Base-by-base conservation (phyloP, 495 filamentous ascomycete species). In the Oleoguttula mirabilis region DNA sequence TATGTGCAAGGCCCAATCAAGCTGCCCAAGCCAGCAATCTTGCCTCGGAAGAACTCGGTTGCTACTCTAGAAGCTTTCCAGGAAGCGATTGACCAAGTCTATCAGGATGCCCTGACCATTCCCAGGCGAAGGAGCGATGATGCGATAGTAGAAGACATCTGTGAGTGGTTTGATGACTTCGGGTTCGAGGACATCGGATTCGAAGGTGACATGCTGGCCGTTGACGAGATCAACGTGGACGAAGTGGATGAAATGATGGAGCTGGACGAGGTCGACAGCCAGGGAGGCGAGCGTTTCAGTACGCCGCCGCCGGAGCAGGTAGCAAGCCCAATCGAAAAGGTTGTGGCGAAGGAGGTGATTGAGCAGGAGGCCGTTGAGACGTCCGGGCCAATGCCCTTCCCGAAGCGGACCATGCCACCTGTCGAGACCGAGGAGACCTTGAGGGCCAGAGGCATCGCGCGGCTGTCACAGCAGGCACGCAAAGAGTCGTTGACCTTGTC, bases 1-100 rank as follows among this genome's bases (percentile, higher is more conserved):
- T 55, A 55, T 40, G 28, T 55, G 16, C 52, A 48, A 20, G 52
- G 52, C 3, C 48, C 52, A 11, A 52, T 55, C 30, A 48, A 43
- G 37, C 32, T 55, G 24, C 44, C 36, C 10, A 46, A 45, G 36
- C 48, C 41, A 6, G 39, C 31, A 2, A 47, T 52, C 2, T 23
- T 47, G 21, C 32, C 45, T 8, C 38, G 49, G 5, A 55, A 51
- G 37, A 39, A 46, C 22, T 55, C 52, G 4, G 17, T 55, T 3
- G 52, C 52, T 3, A 51, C 34, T 30, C 34, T 55, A 10, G 49
- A 55, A 12, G 38, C 48, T 14, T 55, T 55, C 21, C 52, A 55
- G 36, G 48, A 55, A 10, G 45, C 37, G 10, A 40, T 55, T 28
- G 52, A 55, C 21, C 16, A 34, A 12, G 32, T 44, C 7, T 45